Evolutionary conservation across 495 filamentous ascomycete species (phyloP).

Genomic region (Tuber melanosporum): DNA sequence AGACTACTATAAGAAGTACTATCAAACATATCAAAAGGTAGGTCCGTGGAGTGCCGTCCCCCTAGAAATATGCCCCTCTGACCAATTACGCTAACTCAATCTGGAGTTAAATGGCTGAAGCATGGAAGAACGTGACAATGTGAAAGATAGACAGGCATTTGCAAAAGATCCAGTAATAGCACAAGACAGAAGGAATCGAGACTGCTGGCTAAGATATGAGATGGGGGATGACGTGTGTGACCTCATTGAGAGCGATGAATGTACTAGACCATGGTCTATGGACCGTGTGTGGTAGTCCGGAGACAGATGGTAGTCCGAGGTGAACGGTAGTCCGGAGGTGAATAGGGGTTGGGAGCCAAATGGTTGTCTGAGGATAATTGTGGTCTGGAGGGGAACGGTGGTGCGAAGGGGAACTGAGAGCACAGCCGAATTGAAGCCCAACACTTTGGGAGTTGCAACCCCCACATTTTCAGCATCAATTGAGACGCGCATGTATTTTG

Average conservation of each 20-base stretch:
- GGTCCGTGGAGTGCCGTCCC: not conserved
- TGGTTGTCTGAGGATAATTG: not conserved
- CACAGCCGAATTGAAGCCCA: not conserved
- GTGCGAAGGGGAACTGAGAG: not conserved
- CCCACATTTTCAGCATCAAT: not conserved
- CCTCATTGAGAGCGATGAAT: not conserved
- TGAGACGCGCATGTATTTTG: not conserved
- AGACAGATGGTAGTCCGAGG: too few relatives aligned
- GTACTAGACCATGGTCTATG: not conserved
- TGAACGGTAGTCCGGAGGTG: not conserved
- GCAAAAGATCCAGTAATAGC: not conserved
- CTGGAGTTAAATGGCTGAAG: not conserved
- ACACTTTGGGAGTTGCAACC: too few relatives aligned
- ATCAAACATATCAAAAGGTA: not conserved
- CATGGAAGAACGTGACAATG: not conserved
- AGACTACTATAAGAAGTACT: not conserved
- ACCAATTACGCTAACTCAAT: too few relatives aligned
- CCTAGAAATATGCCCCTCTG: not conserved
- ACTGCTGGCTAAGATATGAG: not conserved
- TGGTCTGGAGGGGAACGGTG: too few relatives aligned
- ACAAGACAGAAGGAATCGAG: not conserved
- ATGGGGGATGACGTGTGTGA: not conserved
- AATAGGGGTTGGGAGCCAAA: not conserved
- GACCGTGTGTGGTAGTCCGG: too few relatives aligned
- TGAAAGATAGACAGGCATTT: not conserved